Conservation (phyloP, 768 basidiomycete genomes). For the Mycena filopes region DNA sequence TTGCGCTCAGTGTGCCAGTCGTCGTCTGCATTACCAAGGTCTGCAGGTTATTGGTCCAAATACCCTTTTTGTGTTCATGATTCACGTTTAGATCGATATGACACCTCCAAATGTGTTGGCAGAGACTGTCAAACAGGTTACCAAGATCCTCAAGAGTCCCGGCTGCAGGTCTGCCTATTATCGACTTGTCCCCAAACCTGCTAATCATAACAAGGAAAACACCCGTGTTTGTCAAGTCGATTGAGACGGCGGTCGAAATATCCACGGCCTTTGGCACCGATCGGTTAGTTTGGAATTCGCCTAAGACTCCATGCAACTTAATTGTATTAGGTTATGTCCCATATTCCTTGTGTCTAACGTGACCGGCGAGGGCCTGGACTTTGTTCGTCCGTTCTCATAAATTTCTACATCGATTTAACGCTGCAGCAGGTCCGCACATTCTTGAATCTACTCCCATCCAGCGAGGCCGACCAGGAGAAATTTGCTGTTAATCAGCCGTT, state of each 20-base stretch:
- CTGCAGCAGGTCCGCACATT: slow-evolving; percentile 79
- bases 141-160: slow-evolving; percentile 91
- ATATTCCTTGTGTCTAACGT: slow-evolving; percentile 95
- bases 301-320: slow-evolving; percentile 5
- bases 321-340: slow-evolving; percentile 77
- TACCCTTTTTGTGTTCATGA: neutral
- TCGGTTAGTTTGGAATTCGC: slow-evolving; percentile 54
- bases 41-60: neutral
- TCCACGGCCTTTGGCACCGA: slow-evolving; percentile 80
- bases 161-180: slow-evolving; percentile 78
- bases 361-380: slow-evolving; percentile 90
- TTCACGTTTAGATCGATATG: slow-evolving; percentile 84
- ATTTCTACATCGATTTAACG: slow-evolving; percentile 1
- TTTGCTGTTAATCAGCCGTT: slow-evolving; percentile 83
- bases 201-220: slow-evolving; percentile 62
- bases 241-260: slow-evolving; percentile 84
- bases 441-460: slow-evolving; percentile 90
- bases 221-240: slow-evolving; percentile 86
- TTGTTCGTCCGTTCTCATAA: slow-evolving; percentile 53
- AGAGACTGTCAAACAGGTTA: slow-evolving; percentile 93
- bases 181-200: neutral
- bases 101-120: slow-evolving; percentile 91
- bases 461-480: slow-evolving; percentile 84
- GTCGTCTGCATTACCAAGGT: slow-evolving; percentile 96
- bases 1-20: slow-evolving; percentile 93